Base-by-base conservation (phyloP, 1,139 yeast genomes). In the Candida buenavistaensis region DNA sequence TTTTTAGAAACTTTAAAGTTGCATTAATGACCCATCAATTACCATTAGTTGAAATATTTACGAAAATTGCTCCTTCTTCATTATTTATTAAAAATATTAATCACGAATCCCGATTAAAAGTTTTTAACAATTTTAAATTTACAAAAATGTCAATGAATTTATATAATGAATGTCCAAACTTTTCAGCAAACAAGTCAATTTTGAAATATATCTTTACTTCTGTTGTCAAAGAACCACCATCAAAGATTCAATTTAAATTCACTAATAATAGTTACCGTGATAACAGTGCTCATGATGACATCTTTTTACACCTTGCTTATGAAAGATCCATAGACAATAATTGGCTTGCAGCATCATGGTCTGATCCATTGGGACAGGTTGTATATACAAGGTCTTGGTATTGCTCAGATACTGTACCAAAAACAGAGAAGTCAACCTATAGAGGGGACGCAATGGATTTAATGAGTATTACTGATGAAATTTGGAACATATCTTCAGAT, bases 271-370 rank as follows among this genome's bases (percentile, higher is more conserved):
- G 38, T 13, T 42, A 44, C 6, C 53, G 54, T 28, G 63, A 57
- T 24, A 52, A 51, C 23, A 52, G 51, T 27, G 59, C 57, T 27
- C 56, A 56, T 24, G 90, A 87, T 46, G 96, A 89, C 51, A 71
- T 85, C 1, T 85, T 81, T 46, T 64, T 92, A 25, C 97, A 90
- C 54, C 68, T 92, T 19, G 90, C 96, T 0, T 92, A 89, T 50
- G 88, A 89, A 23, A 57, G 95, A 35, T 84, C 96, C 0, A 68
- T 76, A 4, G 96, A 90, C 52, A 80, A 78, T 43, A 78, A 76
- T 39, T 90, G 97, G 96, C 69, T 88, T 32, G 78, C 82, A 17
- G 95, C 88, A 0, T 83, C 95, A 0, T 88, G 97, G 95, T 73
- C 95, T 0, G 96, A 90, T 52, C 92, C 92, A 33, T 72, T 75